Evolutionary conservation across 192 early-diverging fungal genomes (phyloP), one percentile per base, ranked within the genome.

Genomic region (Fimicolochytrium jonesii): DNA sequence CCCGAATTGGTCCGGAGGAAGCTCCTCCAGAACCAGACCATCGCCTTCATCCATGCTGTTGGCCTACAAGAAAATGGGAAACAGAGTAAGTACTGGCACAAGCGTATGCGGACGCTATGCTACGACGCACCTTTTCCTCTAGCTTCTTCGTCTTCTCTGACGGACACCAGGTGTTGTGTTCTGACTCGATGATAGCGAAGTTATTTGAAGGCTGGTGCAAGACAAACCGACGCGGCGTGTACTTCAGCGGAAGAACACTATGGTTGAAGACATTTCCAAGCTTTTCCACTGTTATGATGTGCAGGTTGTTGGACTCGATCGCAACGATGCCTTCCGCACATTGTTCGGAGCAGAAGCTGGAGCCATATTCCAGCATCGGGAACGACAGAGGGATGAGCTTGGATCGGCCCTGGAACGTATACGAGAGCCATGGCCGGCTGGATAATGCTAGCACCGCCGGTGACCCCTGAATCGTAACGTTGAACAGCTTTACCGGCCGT

Each of bases 101-200:
- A n/a, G n/a, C n/a, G n/a, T n/a, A n/a, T n/a, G n/a, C n/a, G n/a
- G n/a, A n/a, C n/a, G n/a, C n/a, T n/a, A 43, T 53, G 30, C 33
- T 29, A 11, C 37, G 39, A 53, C 49, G 49, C 65, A 77, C 73
- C 50, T 81, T 81, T 28, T 67, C 68, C 26, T 78, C 75, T 23
- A 90, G 70, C 25, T 55, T 55, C 34, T 77, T 76, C 53, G 60
- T 64, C 57, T 88, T 88, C 35, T 87, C 89, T 7, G 66, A 59
- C 0, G 87, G 77, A 44, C 87, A 89, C 51, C 72, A 87, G 0
- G 86, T 87, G 41, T 80, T 73, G 67, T 93, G 87, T 18, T 99
- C 95, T 18, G 86, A 72, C 71, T 99, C 97, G 60, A 93, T 83
- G 44, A 97, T 70, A 0, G 91, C 88, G 79, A 99, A 95, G 47